Conservation (phyloP, 305 asterid species). For the Lippia alba region DNA sequence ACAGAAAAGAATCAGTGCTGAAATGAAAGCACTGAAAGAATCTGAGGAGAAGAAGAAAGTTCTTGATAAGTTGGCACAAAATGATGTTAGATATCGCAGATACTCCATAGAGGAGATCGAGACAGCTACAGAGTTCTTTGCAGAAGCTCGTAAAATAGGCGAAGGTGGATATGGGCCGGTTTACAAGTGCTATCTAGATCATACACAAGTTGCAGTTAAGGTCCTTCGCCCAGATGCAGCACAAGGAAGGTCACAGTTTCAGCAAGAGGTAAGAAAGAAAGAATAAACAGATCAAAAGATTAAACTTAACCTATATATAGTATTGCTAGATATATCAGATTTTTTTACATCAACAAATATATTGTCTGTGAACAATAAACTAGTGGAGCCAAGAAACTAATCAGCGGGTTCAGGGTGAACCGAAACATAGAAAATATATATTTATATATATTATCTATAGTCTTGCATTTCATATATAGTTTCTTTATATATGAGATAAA, state of each 20-base stretch:
- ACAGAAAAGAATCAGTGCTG: constrained; percentile 71
- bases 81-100: constrained; percentile 69
- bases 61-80: constrained; percentile 54
- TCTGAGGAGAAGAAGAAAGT: constrained; percentile 77
- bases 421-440: no score
- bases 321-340: no score
- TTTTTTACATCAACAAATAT: no score
- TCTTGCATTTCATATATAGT: no score
- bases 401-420: no score
- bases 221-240: constrained; percentile 93
- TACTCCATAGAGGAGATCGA: constrained; percentile 80
- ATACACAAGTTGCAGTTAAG: constrained; percentile 81
- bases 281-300: constrained; percentile 1
- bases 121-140: constrained; percentile 68
- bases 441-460: no score
- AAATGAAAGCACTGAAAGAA: constrained; percentile 68
- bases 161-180: constrained; percentile 96
- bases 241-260: constrained; percentile 89
- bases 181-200: constrained; percentile 70
- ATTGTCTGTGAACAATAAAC: no score
- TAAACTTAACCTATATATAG: neutral
- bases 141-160: constrained; percentile 69
- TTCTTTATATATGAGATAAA: no score
- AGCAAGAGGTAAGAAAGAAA: constrained; percentile 68
- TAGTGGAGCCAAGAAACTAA: no score